phyloP scores from a whole-genome alignment of 106 monocot genomes.

The Platanthera guangdongensis region DNA sequence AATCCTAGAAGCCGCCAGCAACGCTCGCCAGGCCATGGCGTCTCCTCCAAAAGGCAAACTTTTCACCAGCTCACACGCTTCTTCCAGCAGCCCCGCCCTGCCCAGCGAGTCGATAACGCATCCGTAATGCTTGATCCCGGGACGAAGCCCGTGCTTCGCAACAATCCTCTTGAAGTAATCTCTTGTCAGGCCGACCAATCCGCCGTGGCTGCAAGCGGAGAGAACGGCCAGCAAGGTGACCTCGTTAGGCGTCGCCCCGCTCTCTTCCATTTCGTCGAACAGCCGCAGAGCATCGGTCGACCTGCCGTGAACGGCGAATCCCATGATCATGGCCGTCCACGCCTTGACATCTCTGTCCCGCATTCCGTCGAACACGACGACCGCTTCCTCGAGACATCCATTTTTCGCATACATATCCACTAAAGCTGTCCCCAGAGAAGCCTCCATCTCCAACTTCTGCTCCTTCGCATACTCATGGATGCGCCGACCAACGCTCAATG shows the following conservation, averaged over 20 bases:
- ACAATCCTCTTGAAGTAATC: conserved; percentile 33
- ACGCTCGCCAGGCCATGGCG: conserved; percentile 43
- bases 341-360: conserved; percentile 34
- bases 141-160: conserved; percentile 12
- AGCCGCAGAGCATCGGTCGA: conserved; percentile 23
- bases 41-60: conserved; percentile 22
- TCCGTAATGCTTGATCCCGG: conserved; percentile 45
- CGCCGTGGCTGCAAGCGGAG: conserved; percentile 44
- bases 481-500: conserved; percentile 20
- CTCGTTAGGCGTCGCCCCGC: conserved; percentile 31
- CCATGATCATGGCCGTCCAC: conserved; percentile 55
- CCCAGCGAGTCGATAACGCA: conserved; percentile 41
- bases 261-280: conserved; percentile 31
- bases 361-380: conserved; percentile 26
- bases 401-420: conserved; percentile 47
- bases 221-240: conserved; percentile 44
- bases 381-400: conserved; percentile 31
- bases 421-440: conserved; percentile 38
- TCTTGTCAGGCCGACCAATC: conserved; percentile 27
- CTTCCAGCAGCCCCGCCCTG: conserved; percentile 43
- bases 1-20: conserved; percentile 43
- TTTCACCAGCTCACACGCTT: conserved; percentile 39
- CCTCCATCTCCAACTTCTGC: conserved; percentile 19
- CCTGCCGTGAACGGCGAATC: conserved; percentile 29
- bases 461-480: conserved; percentile 16